phyloP scores from a whole-genome alignment of 2,329 filamentous ascomycete genomes.

The Sclerotinia trifoliorum region DNA sequence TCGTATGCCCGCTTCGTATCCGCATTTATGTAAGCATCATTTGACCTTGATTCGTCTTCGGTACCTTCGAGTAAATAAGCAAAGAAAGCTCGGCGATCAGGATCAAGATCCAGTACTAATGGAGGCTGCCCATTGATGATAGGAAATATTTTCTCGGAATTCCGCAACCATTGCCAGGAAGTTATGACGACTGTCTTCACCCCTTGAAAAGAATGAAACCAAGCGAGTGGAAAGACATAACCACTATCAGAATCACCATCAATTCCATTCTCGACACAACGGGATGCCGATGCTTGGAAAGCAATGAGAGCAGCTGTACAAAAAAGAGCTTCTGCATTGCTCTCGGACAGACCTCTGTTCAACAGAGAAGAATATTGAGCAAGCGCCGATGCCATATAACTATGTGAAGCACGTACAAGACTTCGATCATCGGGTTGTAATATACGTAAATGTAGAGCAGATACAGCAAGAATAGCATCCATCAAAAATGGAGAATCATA shows the following conservation, averaged over 20 bases:
- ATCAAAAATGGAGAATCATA: conserved; percentile 60
- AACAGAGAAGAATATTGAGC: conserved; percentile 59
- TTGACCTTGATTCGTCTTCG: conserved; percentile 52
- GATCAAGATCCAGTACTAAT: conserved; percentile 58
- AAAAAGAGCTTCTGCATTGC: conserved; percentile 63
- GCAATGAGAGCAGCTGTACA: conserved; percentile 63
- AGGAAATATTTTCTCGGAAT: conserved; percentile 55
- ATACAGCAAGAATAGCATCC: conserved; percentile 63
- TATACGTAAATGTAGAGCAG: conserved; percentile 61
- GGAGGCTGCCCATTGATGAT: conserved; percentile 65
- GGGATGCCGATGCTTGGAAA: conserved; percentile 63
- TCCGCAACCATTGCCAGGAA: conserved; percentile 63
- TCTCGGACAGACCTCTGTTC: conserved; percentile 54
- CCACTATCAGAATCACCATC: conserved; percentile 46
- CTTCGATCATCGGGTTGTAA: conserved; percentile 56
- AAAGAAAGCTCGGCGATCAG: conserved; percentile 56
- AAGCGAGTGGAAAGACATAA: conserved; percentile 60
- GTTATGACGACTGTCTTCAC: conserved; percentile 64
- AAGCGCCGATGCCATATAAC: conserved; percentile 63
- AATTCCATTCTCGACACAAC: conserved; percentile 58
- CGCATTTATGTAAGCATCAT: conserved; percentile 29
- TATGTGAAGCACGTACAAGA: conserved; percentile 61
- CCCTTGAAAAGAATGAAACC: conserved; percentile 67
- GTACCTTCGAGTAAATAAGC: conserved; percentile 57
- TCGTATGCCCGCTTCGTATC: conserved; percentile 56